Conservation (phyloP, 176 grass and related monocot species). For the Coix lacrymajobi region DNA sequence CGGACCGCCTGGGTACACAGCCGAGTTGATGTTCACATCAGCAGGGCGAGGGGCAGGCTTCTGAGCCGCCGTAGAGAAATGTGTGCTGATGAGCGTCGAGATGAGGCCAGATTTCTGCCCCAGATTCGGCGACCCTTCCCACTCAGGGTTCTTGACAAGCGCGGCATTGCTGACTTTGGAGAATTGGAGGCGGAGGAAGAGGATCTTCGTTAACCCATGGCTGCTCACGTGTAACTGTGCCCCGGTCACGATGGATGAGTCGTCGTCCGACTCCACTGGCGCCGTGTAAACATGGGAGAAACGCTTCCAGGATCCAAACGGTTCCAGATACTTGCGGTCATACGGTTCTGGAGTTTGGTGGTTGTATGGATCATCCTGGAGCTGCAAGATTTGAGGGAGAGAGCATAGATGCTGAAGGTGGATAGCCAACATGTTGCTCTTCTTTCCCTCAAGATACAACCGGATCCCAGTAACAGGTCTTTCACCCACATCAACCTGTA, state of each 20-base stretch:
- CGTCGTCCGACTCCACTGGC: conserved; percentile 72
- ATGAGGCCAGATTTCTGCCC: conserved; percentile 87
- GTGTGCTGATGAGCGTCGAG: conserved; percentile 89
- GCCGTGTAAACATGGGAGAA: conserved; percentile 91
- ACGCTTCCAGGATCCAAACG: conserved; percentile 74
- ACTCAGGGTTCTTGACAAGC: conserved; percentile 55
- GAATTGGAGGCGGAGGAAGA: conserved; percentile 77
- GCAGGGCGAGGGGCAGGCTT: conserved; percentile 62
- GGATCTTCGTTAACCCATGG: conserved; percentile 89
- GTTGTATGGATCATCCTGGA: conserved; percentile 58
- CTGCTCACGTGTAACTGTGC: conserved; percentile 65
- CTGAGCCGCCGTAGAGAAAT: conserved; percentile 72
- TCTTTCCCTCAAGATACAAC: conserved; percentile 90
- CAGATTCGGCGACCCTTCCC: conserved; percentile 84
- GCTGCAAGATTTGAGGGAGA: conserved; percentile 81
- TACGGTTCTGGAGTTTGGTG: conserved; percentile 31
- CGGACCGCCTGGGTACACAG: conserved; percentile 80
- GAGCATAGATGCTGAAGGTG: conserved; percentile 94
- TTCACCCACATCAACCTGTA: conserved; percentile 80
- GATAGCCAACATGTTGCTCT: conserved; percentile 86
- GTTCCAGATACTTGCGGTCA: conserved; percentile 71
- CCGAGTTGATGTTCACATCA: conserved; percentile 90
- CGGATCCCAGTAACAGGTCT: conserved; percentile 80
- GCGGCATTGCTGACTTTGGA: conserved; percentile 53
- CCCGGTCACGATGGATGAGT: conserved; percentile 65